Evolutionary conservation across 495 filamentous ascomycete species (phyloP).

Genomic region (Hypoxylon fragiforme): DNA sequence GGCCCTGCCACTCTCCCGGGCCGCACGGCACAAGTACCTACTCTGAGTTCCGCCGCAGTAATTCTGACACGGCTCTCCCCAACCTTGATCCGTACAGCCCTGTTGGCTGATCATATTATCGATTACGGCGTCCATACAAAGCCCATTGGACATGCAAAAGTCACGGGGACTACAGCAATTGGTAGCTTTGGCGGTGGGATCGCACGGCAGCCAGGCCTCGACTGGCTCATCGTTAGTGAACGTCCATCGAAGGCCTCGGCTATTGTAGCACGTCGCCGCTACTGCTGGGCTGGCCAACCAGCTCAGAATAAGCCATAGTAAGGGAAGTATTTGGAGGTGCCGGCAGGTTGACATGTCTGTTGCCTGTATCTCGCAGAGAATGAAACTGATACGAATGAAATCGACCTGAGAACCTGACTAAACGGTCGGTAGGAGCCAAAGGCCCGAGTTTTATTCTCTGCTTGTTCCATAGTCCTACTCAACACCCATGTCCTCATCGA

Average conservation of each 20-base stretch:
- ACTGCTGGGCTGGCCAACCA: background rate
- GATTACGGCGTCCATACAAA: conserved; percentile 24
- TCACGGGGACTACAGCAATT: conserved; percentile 25
- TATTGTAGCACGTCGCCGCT: conserved; percentile 5
- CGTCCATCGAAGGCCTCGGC: background rate
- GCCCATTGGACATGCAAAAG: conserved; percentile 26
- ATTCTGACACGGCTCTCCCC: conserved; percentile 16
- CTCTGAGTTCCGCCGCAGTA: conserved; percentile 5
- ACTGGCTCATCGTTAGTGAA: conserved; percentile 1
- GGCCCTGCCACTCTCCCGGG: background rate
- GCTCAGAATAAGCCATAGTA: background rate
- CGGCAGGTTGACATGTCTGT: background rate
- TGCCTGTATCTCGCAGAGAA: background rate
- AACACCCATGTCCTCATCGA: background rate
- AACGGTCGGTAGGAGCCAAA: background rate
- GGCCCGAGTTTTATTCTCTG: background rate
- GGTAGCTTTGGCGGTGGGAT: conserved; percentile 10
- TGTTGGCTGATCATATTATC: conserved; percentile 27
- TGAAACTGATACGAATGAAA: background rate
- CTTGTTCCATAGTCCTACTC: no score
- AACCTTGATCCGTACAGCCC: conserved; percentile 27
- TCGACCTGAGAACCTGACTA: background rate
- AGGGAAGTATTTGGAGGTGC: background rate
- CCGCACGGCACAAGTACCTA: background rate
- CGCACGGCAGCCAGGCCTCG: conserved; percentile 7